Evolutionary conservation across 1,284 basidiomycete species (phyloP), one percentile per base, ranked within the genome.

Genomic region (Ganoderma leucocontextum): DNA sequence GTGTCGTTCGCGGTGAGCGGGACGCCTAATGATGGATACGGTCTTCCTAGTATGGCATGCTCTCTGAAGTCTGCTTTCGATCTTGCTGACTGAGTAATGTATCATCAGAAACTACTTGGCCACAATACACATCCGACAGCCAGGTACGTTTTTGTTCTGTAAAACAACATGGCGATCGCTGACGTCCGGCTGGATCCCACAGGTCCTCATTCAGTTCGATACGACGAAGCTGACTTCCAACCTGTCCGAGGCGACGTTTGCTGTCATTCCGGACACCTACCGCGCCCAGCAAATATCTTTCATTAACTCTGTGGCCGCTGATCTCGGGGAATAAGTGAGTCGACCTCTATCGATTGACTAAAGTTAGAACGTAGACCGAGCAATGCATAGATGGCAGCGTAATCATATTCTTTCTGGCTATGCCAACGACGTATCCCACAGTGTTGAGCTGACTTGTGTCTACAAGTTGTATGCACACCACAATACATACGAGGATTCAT

Each of bases 1-100:
- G 77, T 87, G 17, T 87, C 86, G 0, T 87, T 87, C 66, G 82
- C 82, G 0, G 82, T 80, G 5, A 83, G 80, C 49, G 74, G 86
- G 44, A 79, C 85, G 62, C 85, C 86, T 7, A 87, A 87, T 68
- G 86, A 87, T 67, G 82, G 82, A 6, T 77, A 76, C 33, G 86
- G 86, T 29, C 72, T 72, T 67, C 53, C 82, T 83, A 85, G 63
- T 44, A 75, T 62, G 78, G 75, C 17, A 13, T 57, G 33, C 36
- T 55, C 29, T 33, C 35, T 29, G 22, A 12, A 13, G 10, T 12
- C 44, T 8, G 7, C 36, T 10, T 42, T 29, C 47, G 22, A 64
- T 64, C 13, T 44, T 7, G 38, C 57, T 67, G 17, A 35, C 3
- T 13, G 49, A 10, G 17, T 10, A 49, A 36, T 17, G 4, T 10